Conservation (phyloP, 2,329 filamentous ascomycete genomes). For the Stromatinia cepivora region DNA sequence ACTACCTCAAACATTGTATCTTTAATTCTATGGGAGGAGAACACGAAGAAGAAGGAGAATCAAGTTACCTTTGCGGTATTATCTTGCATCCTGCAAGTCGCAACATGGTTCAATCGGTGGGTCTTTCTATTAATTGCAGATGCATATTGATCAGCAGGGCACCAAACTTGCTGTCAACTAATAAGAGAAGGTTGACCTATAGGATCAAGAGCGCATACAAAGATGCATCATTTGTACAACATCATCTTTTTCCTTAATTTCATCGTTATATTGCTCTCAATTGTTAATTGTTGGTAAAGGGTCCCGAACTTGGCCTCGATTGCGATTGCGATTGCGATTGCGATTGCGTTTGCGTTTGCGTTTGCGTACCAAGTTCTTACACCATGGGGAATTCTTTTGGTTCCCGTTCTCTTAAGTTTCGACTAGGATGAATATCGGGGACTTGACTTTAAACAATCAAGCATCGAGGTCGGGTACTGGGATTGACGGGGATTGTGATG, state of each 20-base stretch:
- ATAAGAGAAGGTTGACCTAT: not conserved
- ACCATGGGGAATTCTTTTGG: conserved; percentile 2
- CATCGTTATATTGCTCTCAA: not conserved
- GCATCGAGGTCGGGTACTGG: conserved; percentile 2
- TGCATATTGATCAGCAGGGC: conserved; percentile 22
- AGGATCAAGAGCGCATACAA: conserved; percentile 2
- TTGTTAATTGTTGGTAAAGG: not conserved
- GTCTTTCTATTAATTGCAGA: conserved; percentile 15
- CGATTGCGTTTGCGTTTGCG: not conserved
- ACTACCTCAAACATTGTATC: not conserved
- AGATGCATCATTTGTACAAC: not conserved
- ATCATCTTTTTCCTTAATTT: not conserved
- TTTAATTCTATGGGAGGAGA: not conserved
- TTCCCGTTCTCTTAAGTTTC: not conserved
- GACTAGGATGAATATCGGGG: not conserved
- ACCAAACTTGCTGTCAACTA: not conserved
- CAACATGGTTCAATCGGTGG: conserved; percentile 11
- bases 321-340: not conserved
- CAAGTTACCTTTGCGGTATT: not conserved
- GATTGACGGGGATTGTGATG: conserved; percentile 2
- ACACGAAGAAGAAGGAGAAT: not conserved
- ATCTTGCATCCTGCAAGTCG: conserved; percentile 19
- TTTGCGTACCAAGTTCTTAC: not conserved
- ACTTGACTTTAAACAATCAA: conserved; percentile 5
- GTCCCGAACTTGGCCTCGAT: not conserved